Evolutionary conservation across 2,329 filamentous ascomycete species (phyloP), one percentile per base, ranked within the genome.

Genomic region (Pseudogymnoascus sp.): DNA sequence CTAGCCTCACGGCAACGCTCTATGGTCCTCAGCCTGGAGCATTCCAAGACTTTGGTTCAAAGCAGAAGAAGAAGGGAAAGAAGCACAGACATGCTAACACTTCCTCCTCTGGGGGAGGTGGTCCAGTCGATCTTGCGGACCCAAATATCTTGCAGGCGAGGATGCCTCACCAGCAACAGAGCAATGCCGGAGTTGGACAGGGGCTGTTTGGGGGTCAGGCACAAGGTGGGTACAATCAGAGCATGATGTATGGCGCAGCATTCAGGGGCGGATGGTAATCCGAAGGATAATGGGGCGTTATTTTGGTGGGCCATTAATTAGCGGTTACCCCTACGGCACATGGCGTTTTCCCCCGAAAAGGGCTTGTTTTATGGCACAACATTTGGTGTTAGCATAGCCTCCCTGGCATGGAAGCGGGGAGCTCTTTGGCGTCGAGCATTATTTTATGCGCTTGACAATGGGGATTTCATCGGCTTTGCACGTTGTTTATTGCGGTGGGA

Each of bases 1-100:
- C 91, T 83, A 88, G 89, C 83, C 88, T 93, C 84, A 83, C 93
- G 82, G 89, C 86, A 85, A 90, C 90, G 85, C 90, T 95, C 83
- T 96, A 96, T 83, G 90, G 89, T 80, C 83, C 87, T 76, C 89
- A 90, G 81, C 82, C 89, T 82, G 90, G 89, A 82, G 85, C 86
- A 80, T 91, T 91, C 82, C 90, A 93, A 87, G 92, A 96, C 77
- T 88, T 88, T 81, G 89, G 89, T 81, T 88, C 90, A 82, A 96
- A 96, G 88, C 92, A 96, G 86, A 96, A 96, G 89, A 97, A 96
- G 87, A 96, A 96, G 91, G 92, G 92, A 84, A 97, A 96, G 88
- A 97, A 97, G 91, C 93, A 97, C 85, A 96, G 93, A 88, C 93
- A 97, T 88, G 93, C 92, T 95, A 96, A 97, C 91, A 97, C 93